Conservation (phyloP, 2,329 filamentous ascomycete genomes). For the Trichoderma atroviride region DNA sequence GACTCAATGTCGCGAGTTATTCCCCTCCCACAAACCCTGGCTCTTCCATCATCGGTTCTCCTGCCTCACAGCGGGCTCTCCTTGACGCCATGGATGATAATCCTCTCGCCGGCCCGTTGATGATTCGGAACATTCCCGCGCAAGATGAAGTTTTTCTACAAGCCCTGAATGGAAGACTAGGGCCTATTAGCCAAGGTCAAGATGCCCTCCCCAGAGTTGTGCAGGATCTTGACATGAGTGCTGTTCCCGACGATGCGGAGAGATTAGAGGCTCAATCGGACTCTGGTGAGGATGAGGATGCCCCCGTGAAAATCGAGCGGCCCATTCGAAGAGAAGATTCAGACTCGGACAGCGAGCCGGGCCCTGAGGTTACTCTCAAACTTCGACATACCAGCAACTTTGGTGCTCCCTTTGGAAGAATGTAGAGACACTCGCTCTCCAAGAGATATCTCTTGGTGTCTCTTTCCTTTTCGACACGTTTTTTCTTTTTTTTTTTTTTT, state of each 20-base stretch:
- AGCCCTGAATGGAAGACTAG: conserved; percentile 54
- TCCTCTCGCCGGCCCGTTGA: conserved; percentile 55
- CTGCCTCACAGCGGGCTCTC: conserved; percentile 2
- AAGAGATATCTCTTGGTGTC: not conserved
- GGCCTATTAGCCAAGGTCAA: conserved; percentile 51
- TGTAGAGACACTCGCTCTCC: not conserved
- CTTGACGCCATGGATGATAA: conserved; percentile 50
- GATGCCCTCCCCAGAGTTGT: conserved; percentile 49
- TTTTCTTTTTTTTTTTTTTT: not conserved
- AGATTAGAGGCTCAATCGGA: not conserved
- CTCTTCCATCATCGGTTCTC: not conserved
- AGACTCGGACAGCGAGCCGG: conserved; percentile 30
- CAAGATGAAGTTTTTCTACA: conserved; percentile 59
- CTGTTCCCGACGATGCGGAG: conserved; percentile 29
- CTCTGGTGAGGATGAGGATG: not conserved
- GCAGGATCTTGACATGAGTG: conserved; percentile 27
- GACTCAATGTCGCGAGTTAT: not conserved
- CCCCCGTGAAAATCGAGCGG: not conserved
- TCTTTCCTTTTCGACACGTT: not conserved
- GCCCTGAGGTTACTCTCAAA: conserved; percentile 50
- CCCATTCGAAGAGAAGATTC: not conserved
- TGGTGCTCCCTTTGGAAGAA: conserved; percentile 49
- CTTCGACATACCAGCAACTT: conserved; percentile 52
- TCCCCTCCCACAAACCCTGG: conserved; percentile 17
- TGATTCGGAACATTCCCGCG: conserved; percentile 58